A percentile compares a stretch with the other conserved stretches of the same genome.
Conservation (phyloP, 106 monocot genomes). For the Dioscorea alata region DNA sequence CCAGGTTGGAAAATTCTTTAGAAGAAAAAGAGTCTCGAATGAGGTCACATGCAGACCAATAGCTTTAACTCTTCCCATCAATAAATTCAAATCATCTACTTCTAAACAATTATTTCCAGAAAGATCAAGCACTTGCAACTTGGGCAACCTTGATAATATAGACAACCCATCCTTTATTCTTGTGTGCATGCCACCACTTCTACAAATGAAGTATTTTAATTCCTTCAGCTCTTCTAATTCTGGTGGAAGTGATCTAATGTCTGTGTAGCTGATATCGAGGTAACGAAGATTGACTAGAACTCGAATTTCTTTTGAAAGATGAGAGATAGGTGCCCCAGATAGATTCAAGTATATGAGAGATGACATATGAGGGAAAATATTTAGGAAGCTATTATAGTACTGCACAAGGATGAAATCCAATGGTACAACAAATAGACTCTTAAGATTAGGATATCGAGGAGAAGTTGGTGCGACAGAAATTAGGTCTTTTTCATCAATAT, state of each 20-base stretch:
- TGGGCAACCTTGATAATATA: too few relatives aligned
- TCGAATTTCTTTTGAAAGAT: constrained; percentile 9
- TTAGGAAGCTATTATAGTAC: too few relatives aligned
- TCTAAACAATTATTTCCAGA: too few relatives aligned
- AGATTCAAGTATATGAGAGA: constrained; percentile 20
- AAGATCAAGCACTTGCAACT: too few relatives aligned
- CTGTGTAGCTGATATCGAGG: constrained; percentile 16
- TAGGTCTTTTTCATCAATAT: not conserved
- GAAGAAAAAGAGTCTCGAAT: too few relatives aligned
- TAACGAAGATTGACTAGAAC: constrained; percentile 4
- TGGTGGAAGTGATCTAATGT: constrained; percentile 5
- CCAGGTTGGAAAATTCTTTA: too few relatives aligned
- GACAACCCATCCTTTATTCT: not conserved
- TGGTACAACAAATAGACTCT: not conserved
- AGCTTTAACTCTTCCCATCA: too few relatives aligned
- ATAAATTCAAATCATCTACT: too few relatives aligned
- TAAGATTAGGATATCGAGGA: not conserved
- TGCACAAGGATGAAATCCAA: too few relatives aligned
- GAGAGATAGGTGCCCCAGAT: not conserved
- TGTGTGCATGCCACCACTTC: too few relatives aligned
- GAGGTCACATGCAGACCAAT: too few relatives aligned
- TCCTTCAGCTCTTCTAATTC: not conserved
- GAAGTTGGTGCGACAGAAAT: not conserved
- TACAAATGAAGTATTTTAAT: constrained; percentile 1
- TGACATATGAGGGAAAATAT: not conserved